Conservation (phyloP, 192 early-diverging fungal species). For the Thamnidium elegans region DNA sequence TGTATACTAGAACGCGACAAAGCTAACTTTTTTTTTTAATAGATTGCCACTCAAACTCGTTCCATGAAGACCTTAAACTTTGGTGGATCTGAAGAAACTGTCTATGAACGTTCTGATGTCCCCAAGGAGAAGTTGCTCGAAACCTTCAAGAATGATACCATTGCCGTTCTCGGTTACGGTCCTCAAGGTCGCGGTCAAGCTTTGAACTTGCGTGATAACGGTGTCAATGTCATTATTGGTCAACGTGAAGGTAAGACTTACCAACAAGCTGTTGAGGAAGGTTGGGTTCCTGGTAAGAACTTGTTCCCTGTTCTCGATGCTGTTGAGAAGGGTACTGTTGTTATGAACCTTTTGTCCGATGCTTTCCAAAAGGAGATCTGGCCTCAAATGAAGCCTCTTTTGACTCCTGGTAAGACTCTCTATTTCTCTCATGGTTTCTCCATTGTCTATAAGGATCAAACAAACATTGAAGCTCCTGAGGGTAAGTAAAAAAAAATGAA, state of each 20-base stretch:
- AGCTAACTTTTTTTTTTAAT: slow-evolving; percentile 18
- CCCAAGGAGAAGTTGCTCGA: slow-evolving; percentile 87
- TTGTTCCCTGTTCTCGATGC: slow-evolving; percentile 94
- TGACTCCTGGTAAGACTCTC: slow-evolving; percentile 96
- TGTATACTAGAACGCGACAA: background rate
- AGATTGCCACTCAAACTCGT: slow-evolving; percentile 85
- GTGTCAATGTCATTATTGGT: slow-evolving; percentile 94
- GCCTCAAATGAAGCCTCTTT: slow-evolving; percentile 77
- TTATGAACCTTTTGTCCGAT: slow-evolving; percentile 95
- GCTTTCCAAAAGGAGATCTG: slow-evolving; percentile 93
- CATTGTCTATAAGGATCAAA: slow-evolving; percentile 90
- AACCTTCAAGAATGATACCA: slow-evolving; percentile 90
- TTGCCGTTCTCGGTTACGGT: slow-evolving; percentile 94
- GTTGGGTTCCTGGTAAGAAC: slow-evolving; percentile 94
- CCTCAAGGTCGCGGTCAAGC: slow-evolving; percentile 94
- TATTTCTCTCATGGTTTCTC: slow-evolving; percentile 98
- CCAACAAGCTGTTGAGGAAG: slow-evolving; percentile 89
- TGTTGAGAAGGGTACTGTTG: slow-evolving; percentile 81
- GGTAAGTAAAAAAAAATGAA: slow-evolving; percentile 16
- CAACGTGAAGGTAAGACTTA: slow-evolving; percentile 87
- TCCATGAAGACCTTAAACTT: slow-evolving; percentile 93
- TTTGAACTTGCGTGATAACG: slow-evolving; percentile 95
- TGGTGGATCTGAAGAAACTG: slow-evolving; percentile 86
- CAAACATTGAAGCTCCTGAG: slow-evolving; percentile 83
- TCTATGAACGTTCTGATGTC: slow-evolving; percentile 93